These are phyloP conservation scores for Auricularia sp. DNA, from an alignment of 768 basidiomycete genomes.

Conservation along the genomic window DNA sequence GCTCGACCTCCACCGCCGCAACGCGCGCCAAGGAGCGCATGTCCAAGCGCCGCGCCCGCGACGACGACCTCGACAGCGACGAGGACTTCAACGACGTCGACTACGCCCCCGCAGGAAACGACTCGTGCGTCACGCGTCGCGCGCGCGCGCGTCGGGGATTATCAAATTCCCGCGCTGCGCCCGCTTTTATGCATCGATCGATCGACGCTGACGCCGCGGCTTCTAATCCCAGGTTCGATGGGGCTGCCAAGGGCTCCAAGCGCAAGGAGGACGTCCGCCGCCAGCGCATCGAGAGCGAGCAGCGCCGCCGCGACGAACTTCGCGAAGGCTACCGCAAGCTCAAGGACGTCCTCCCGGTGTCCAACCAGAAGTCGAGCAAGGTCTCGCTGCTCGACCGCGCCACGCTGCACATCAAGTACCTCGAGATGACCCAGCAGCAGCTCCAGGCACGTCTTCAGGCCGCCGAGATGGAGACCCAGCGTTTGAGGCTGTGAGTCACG, in stretches of 20 bases:
- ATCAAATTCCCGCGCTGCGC: neutral
- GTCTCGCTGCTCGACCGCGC: constrained; percentile 81
- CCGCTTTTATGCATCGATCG: neutral
- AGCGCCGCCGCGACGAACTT: constrained; percentile 85
- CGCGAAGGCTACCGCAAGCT: constrained; percentile 84
- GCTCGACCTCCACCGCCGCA: neutral
- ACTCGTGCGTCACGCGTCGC: neutral
- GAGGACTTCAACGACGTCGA: neutral
- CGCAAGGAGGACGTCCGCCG: constrained; percentile 66
- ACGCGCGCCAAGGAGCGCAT: neutral
- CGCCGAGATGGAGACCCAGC: constrained; percentile 70
- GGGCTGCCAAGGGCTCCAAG: neutral
- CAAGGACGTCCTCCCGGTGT: constrained; percentile 81
- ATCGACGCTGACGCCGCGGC: neutral
- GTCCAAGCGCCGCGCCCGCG: neutral
- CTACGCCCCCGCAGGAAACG: neutral
- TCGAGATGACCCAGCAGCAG: constrained; percentile 69
- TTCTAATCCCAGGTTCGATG: neutral
- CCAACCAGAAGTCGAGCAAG: constrained; percentile 90
- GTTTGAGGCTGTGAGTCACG: constrained; percentile 48
- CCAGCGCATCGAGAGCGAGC: constrained; percentile 90
- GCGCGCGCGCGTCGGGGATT: too few species aligned
- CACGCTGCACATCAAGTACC: constrained; percentile 69
- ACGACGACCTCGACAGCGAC: neutral
- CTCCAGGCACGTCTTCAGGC: constrained; percentile 66